These are phyloP conservation scores for Dendrothele bispora DNA, from an alignment of 768 basidiomycete species.

Conservation along the genomic window DNA sequence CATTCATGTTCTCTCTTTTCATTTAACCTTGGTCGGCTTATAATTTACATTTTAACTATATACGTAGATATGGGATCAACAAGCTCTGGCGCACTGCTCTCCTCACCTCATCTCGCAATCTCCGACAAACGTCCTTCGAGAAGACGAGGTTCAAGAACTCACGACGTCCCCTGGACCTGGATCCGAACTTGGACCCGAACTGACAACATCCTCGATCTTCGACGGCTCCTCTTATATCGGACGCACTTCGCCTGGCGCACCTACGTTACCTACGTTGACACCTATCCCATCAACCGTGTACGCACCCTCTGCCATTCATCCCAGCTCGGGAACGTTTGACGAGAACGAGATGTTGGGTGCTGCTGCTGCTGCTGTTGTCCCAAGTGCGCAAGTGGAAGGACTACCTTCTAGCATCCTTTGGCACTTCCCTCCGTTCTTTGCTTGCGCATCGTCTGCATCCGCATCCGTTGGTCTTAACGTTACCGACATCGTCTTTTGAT, in stretches of 20 bases:
- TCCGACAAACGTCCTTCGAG: constrained; percentile 60
- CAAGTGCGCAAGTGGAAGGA: neutral
- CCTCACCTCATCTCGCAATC: constrained; percentile 50
- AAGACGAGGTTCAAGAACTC: constrained; percentile 20
- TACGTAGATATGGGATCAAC: constrained; percentile 46
- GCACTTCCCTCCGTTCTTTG: constrained; percentile 68
- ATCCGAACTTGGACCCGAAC: too few species aligned
- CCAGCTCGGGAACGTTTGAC: constrained; percentile 9
- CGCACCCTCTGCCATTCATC: too few species aligned
- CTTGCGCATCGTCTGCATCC: constrained; percentile 75
- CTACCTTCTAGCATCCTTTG: constrained; percentile 56
- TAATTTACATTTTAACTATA: neutral
- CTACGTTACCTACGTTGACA: too few species aligned
- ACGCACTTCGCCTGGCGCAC: too few species aligned
- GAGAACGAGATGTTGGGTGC: constrained; percentile 9
- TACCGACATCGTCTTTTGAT: constrained; percentile 80
- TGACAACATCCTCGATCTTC: too few species aligned
- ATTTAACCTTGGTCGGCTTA: neutral
- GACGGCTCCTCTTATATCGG: too few species aligned
- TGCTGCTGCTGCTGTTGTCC: constrained; percentile 8
- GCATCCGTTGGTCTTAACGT: constrained; percentile 64
- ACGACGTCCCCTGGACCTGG: constrained; percentile 15
- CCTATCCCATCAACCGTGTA: too few species aligned
- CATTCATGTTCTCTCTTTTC: constrained; percentile 13
- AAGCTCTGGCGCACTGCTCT: constrained; percentile 54